Evolutionary conservation across 2,329 filamentous ascomycete species (phyloP), one percentile per base, ranked within the genome.

Genomic region (Paecilomyces sp.): DNA sequence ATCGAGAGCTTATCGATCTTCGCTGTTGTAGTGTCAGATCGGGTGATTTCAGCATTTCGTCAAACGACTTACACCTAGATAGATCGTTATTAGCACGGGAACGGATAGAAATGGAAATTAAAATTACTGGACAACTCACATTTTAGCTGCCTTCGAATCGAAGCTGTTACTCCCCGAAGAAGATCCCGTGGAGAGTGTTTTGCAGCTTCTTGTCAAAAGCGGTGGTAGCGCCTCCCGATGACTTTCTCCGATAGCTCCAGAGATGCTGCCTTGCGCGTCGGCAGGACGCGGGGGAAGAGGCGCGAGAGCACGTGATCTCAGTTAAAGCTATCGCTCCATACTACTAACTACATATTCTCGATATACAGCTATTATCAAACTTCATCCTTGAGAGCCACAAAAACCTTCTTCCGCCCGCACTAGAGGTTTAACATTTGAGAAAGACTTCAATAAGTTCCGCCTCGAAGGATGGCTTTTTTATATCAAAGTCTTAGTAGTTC

Each of bases 1-100:
- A 97, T 94, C 65, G 88, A 90, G 67, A 97, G 85, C 72, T 92
- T 95, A 72, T 96, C 91, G 68, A 97, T 92, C 74, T 86, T 89
- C 65, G 92, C 90, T 90, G 58, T 57, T 25, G 33, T 36, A 31
- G 57, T 58, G 41, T 60, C 22, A 60, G 57, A 52, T 28, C 56
- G 3, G 41, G 53, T 28, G 47, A 22, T 28, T 55, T 47, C 53
- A 34, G 58, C 31, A 22, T 53, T 50, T 31, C 18, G 31, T 15
- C 22, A 3, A 33, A 41, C 9, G 22, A 58, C 59, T 57, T 56
- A 60, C 59, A 60, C 59, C 59, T 60, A 58, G 28, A 18, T 31
- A 18, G 11, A 41, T 18, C 18, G n/a, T 15, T 47, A 34, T 60
- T 50, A 60, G 56, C 51, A 11, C 6, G 51, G 15, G n/a, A 34